These are phyloP conservation scores for Zoysia japonica DNA, from an alignment of 176 grass and related monocot species.

Conservation along the genomic window DNA sequence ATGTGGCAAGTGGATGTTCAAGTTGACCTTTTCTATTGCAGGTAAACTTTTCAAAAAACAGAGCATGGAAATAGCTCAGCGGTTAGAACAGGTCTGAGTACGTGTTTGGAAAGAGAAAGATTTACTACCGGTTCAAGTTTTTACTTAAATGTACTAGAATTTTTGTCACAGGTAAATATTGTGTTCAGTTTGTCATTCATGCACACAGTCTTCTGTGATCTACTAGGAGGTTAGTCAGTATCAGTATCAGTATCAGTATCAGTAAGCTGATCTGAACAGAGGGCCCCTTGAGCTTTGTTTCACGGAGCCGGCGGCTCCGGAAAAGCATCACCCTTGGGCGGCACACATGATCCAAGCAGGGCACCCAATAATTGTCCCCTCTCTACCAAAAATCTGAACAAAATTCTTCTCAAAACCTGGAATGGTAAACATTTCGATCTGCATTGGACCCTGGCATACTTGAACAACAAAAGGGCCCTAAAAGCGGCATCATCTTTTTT, in stretches of 20 bases:
- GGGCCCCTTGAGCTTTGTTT: slow-evolving; percentile 22
- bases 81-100: slow-evolving; percentile 10
- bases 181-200: neutral
- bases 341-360: slow-evolving; percentile 19
- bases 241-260: neutral
- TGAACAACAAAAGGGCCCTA: slow-evolving; percentile 7
- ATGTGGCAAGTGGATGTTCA: slow-evolving; percentile 35
- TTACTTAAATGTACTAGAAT: neutral
- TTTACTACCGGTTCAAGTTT: slow-evolving; percentile 5
- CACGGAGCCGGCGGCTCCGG: neutral
- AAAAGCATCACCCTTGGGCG: slow-evolving; percentile 16
- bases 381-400: slow-evolving; percentile 27
- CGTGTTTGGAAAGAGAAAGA: neutral
- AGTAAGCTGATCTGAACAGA: slow-evolving; percentile 31
- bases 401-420: slow-evolving; percentile 29
- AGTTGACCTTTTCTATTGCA: slow-evolving; percentile 38
- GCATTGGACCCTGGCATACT: slow-evolving; percentile 28
- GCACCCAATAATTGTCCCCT: slow-evolving; percentile 41
- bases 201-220: neutral
- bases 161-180: neutral
- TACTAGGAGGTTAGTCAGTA: slow-evolving; percentile 7
- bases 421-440: slow-evolving; percentile 24
- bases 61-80: neutral
- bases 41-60: slow-evolving; percentile 10
- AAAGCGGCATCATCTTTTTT: slow-evolving; percentile 41